These are phyloP conservation scores for Coleophoma eucalyptorum DNA, from an alignment of 2,329 filamentous ascomycete species.

Conservation along the genomic window DNA sequence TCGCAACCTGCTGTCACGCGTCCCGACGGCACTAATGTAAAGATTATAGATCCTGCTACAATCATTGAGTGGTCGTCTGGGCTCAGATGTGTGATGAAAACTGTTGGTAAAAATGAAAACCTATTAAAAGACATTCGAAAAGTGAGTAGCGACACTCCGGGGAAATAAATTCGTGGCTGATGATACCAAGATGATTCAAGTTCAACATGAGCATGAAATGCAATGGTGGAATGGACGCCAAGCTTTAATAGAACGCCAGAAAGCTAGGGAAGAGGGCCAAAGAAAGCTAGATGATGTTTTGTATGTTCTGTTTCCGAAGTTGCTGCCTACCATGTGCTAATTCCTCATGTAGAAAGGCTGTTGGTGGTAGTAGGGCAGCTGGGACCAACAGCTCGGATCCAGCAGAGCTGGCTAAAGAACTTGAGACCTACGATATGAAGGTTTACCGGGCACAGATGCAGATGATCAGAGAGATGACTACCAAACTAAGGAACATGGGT, in stretches of 20 bases:
- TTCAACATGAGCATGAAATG: constrained; percentile 59
- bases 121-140: constrained; percentile 38
- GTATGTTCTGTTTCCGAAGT: constrained; percentile 31
- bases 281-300: constrained; percentile 50
- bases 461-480: constrained; percentile 55
- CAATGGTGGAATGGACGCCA: constrained; percentile 54
- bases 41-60: constrained; percentile 34
- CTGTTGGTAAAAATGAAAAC: constrained; percentile 39
- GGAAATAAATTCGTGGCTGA: constrained; percentile 2
- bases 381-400: constrained; percentile 19
- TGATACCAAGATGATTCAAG: constrained; percentile 48
- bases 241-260: constrained; percentile 46
- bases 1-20: constrained; percentile 14
- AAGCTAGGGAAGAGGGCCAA: constrained; percentile 45
- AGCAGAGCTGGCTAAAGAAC: constrained; percentile 47
- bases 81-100: constrained; percentile 45
- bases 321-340: not conserved
- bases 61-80: constrained; percentile 49
- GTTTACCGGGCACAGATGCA: constrained; percentile 54
- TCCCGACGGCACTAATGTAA: constrained; percentile 5
- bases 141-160: constrained; percentile 10
- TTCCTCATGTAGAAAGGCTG: constrained; percentile 31
- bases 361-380: constrained; percentile 35
- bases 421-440: constrained; percentile 56
- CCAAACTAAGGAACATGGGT: constrained; percentile 50